Evolutionary conservation across 768 basidiomycete genomes (phyloP).

Genomic region (Lactarius quietus): DNA sequence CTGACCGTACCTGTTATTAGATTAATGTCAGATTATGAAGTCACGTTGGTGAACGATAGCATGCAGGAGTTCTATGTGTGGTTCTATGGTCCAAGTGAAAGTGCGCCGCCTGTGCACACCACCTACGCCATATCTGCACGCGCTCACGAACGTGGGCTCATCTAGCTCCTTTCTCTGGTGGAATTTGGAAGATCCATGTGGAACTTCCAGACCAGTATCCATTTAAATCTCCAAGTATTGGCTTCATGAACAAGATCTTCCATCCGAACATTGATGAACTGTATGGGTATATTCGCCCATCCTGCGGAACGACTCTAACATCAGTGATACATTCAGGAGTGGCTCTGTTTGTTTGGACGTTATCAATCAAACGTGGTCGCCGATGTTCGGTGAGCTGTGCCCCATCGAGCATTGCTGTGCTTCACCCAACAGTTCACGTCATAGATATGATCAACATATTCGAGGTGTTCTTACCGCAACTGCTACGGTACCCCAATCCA

Average conservation of each 20-base stretch:
- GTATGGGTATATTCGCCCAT: slow-evolving; percentile 40
- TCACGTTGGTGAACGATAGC: slow-evolving; percentile 94
- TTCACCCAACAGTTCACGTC: not conserved
- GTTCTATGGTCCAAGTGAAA: slow-evolving; percentile 92
- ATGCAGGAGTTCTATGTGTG: slow-evolving; percentile 99
- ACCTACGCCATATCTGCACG: not conserved
- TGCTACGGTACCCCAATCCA: slow-evolving; percentile 96
- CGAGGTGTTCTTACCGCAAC: slow-evolving; percentile 95
- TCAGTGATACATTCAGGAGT: slow-evolving; percentile 51
- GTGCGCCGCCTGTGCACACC: slow-evolving; percentile 46
- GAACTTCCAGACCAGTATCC: slow-evolving; percentile 98
- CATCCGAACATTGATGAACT: slow-evolving; percentile 99
- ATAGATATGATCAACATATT: slow-evolving; percentile 99
- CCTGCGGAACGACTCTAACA: slow-evolving; percentile 22
- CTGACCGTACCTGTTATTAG: slow-evolving; percentile 40
- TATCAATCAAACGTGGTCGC: slow-evolving; percentile 99
- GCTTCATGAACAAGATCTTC: slow-evolving; percentile 99
- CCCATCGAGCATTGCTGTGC: slow-evolving; percentile 19
- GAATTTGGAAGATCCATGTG: slow-evolving; percentile 99
- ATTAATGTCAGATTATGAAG: slow-evolving; percentile 98
- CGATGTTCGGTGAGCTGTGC: slow-evolving; percentile 85
- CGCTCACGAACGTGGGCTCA: slow-evolving; percentile 2
- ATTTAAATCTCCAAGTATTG: slow-evolving; percentile 98
- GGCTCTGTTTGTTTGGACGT: slow-evolving; percentile 98
- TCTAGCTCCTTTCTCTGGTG: slow-evolving; percentile 92